These are phyloP conservation scores for Colletotrichum euphorbiae DNA, from an alignment of 2,329 filamentous ascomycete genomes.

Conservation along the genomic window DNA sequence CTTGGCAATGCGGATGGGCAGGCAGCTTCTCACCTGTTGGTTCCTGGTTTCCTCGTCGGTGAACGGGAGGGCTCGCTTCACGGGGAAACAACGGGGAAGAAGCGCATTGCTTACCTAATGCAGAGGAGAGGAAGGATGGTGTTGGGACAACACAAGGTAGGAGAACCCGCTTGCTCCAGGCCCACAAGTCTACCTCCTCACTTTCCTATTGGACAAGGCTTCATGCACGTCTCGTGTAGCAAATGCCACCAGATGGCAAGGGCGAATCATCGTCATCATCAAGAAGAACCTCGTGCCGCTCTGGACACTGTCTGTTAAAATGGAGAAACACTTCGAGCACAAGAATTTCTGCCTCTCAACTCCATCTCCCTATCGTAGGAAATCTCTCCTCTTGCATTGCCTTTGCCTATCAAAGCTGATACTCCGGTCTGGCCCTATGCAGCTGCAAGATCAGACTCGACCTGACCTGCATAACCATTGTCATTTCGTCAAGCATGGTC, in stretches of 20 bases:
- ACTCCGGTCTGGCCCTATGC: conserved; percentile 24
- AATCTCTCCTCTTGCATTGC: neutral
- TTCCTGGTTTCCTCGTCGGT: too few species aligned
- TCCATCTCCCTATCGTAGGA: neutral
- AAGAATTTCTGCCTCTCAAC: neutral
- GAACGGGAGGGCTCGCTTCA: too few species aligned
- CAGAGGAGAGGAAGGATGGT: too few species aligned
- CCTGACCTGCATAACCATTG: conserved; percentile 17
- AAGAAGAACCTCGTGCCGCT: conserved; percentile 9
- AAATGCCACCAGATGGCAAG: conserved; percentile 8
- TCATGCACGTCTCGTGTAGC: conserved; percentile 44
- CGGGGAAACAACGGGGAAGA: too few species aligned
- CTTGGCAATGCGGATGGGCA: too few species aligned
- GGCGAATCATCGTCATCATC: conserved; percentile 32
- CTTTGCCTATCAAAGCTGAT: neutral
- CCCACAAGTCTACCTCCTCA: neutral
- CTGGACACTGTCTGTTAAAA: conserved; percentile 9
- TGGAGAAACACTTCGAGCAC: conserved; percentile 4
- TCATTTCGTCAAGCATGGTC: conserved; percentile 35
- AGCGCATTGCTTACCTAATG: too few species aligned
- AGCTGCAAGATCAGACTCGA: conserved; percentile 24
- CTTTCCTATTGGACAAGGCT: conserved; percentile 37
- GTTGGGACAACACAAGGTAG: too few species aligned
- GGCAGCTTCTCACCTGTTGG: too few species aligned
- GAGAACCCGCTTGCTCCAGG: too few species aligned